phyloP scores from a whole-genome alignment of 2,329 filamentous ascomycete species.

The Juglanconis oblonga region DNA sequence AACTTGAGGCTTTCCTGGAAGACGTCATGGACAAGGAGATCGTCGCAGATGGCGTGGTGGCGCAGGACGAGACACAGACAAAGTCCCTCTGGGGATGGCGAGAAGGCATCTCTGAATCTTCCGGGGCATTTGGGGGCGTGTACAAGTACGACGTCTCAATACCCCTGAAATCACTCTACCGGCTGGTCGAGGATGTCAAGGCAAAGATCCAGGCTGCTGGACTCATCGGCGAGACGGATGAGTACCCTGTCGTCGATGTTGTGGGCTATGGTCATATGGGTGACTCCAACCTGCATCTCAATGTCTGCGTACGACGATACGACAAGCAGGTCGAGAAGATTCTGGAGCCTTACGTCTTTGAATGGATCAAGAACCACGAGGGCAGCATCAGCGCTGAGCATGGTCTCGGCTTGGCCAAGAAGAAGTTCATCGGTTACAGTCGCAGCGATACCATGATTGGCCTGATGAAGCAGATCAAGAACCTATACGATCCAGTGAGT shows the following conservation, averaged over 20 bases:
- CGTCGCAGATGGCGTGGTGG: constrained; percentile 84
- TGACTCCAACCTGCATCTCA: constrained; percentile 91
- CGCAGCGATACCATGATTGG: constrained; percentile 81
- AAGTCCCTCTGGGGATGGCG: constrained; percentile 85
- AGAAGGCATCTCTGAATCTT: constrained; percentile 85
- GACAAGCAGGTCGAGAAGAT: constrained; percentile 82
- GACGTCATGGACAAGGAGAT: constrained; percentile 86
- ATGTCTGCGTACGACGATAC: constrained; percentile 78
- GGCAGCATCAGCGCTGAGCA: constrained; percentile 98
- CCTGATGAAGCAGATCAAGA: constrained; percentile 94
- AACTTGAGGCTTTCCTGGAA: constrained; percentile 87
- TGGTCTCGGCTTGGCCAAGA: constrained; percentile 90
- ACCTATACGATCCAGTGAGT: constrained; percentile 88
- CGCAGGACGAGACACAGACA: constrained; percentile 89
- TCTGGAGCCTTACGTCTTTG: constrained; percentile 93
- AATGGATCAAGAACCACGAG: constrained; percentile 86
- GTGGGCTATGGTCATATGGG: constrained; percentile 98
- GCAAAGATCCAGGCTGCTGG: constrained; percentile 70
- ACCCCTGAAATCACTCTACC: constrained; percentile 81
- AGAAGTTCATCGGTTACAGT: constrained; percentile 91
- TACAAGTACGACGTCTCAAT: constrained; percentile 99
- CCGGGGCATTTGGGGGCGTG: constrained; percentile 87
- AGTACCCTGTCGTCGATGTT: constrained; percentile 80
- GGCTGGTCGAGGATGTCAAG: constrained; percentile 81
- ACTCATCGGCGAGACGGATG: constrained; percentile 72